A percentile compares a stretch with the other conserved stretches of the same genome.
These are phyloP conservation scores for Trametes hirsuta DNA, from an alignment of 1,284 basidiomycete genomes.

Conservation along the genomic window DNA sequence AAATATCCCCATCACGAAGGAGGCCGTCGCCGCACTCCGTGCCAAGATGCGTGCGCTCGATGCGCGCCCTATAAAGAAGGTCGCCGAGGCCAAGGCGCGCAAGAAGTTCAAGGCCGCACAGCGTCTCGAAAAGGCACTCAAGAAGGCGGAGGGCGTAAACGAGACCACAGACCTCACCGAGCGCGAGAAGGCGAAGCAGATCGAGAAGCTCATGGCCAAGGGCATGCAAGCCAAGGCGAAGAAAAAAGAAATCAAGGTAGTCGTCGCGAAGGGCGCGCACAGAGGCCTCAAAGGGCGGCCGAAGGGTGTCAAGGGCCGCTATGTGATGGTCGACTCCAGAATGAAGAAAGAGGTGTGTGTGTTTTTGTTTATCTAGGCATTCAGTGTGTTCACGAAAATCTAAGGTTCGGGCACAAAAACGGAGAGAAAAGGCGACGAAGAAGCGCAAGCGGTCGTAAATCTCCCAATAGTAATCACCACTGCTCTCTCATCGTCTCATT, in stretches of 20 bases:
- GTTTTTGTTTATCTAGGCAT: conserved; percentile 4
- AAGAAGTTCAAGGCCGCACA: conserved; percentile 93
- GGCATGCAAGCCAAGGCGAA: conserved; percentile 71
- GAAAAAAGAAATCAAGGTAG: conserved; percentile 84
- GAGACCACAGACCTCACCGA: conserved; percentile 91
- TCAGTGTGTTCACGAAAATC: conserved; percentile 4
- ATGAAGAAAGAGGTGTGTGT: conserved; percentile 80
- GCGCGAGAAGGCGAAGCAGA: conserved; percentile 91
- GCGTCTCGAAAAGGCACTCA: conserved; percentile 89
- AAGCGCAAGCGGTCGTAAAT: conserved; percentile 50
- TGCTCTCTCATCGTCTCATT: background rate
- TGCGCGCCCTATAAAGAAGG: conserved; percentile 98
- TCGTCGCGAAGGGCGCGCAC: conserved; percentile 92
- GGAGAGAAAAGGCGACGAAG: conserved; percentile 66
- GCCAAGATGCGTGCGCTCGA: conserved; percentile 94
- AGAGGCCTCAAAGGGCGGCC: conserved; percentile 92
- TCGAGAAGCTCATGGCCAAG: conserved; percentile 89
- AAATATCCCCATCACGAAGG: conserved; percentile 97
- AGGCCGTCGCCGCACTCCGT: conserved; percentile 86
- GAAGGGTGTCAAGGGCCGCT: conserved; percentile 93
- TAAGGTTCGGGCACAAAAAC: conserved; percentile 72
- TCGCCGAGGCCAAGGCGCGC: conserved; percentile 97
- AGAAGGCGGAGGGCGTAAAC: conserved; percentile 96
- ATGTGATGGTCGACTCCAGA: conserved; percentile 89
- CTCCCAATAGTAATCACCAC: background rate